phyloP scores from a whole-genome alignment of 164 flowering plant species.

The Sextonia rubra region DNA sequence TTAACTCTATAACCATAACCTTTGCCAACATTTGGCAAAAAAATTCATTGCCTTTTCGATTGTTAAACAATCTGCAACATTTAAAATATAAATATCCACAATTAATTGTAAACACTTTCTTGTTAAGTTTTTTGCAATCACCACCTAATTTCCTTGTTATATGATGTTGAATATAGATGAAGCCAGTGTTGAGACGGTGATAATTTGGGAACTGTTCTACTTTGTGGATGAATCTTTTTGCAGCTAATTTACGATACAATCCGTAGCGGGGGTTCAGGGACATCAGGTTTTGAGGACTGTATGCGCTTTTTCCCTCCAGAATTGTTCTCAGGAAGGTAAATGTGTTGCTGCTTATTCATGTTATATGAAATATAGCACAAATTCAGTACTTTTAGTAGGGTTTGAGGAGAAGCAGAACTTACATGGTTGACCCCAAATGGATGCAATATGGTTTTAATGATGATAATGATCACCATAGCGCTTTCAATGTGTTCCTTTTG shows the following conservation, averaged over 20 bases:
- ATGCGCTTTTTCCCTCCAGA: conserved; percentile 85
- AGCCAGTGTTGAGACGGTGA: background rate
- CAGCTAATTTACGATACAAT: conserved; percentile 95
- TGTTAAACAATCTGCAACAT: too few relatives aligned
- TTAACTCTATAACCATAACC: too few relatives aligned
- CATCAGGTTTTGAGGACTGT: conserved; percentile 84
- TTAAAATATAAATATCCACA: too few relatives aligned
- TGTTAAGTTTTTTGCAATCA: too few relatives aligned
- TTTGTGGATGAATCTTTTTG: conserved; percentile 11
- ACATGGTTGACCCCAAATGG: too few relatives aligned
- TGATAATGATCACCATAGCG: too few relatives aligned
- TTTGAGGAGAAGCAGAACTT: background rate
- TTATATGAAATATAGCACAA: background rate
- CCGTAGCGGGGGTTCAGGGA: conserved; percentile 73
- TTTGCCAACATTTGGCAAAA: too few relatives aligned
- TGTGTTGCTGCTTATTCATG: conserved; percentile 2
- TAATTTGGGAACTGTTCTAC: background rate
- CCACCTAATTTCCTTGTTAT: background rate
- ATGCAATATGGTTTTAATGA: too few relatives aligned
- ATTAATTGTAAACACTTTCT: too few relatives aligned
- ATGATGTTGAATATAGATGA: background rate
- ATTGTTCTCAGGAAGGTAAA: conserved; percentile 87
- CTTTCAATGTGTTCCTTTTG: conserved; percentile 1
- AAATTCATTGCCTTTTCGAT: too few relatives aligned
- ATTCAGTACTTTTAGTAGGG: too few relatives aligned